Base-by-base conservation (phyloP, 768 basidiomycete species). In the Tylopilus balloui region DNA sequence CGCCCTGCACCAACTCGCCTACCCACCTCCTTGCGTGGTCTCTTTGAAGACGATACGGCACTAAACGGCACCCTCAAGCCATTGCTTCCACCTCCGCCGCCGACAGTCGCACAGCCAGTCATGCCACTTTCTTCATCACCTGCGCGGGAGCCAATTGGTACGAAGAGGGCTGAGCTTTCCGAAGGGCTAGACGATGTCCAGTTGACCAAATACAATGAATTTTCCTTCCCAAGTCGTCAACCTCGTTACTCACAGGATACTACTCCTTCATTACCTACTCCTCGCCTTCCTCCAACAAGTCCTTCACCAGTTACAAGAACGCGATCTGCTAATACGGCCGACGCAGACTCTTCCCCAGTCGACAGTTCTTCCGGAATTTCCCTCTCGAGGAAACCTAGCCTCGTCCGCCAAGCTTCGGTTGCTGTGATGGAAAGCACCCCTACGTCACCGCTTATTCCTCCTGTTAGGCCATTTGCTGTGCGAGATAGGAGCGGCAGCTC, bases 1-100 rank as follows among this genome's bases (percentile, higher is more conserved):
- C 76, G 80, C 13, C 76, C 79, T 2, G 59, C 68, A 34, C 55
- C 73, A n/a, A 73, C 76, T 14, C 73, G 75, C 40, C 60, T 92
- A 11, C 92, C 92, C 2, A 81, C 83, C 2, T 92, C 88, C 1
- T 73, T 94, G 3, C 85, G 91, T 0, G 72, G 76, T 31, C 72
- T 96, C 10, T 96, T 96, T 64, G 86, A 88, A 48, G 78, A 82
- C 38, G 78, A 75, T 10, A 58, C 64, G n/a, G 19, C 65, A 7
- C 63, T 62, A 24, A 61, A 69, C 7, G 77, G 78, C 35, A 63
- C 72, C 2, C 69, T 76, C 54, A 77, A 74, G 21, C 70, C 76
- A 21, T 58, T 63, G 6, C 68, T 73, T 44, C 64, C 54, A 50
- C 52, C 56, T 43, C 57, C 63, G n/a, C 53, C 61, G 34, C 50